These are phyloP conservation scores for Auriculariales sp. DNA, from an alignment of 768 basidiomycete genomes.

Conservation along the genomic window DNA sequence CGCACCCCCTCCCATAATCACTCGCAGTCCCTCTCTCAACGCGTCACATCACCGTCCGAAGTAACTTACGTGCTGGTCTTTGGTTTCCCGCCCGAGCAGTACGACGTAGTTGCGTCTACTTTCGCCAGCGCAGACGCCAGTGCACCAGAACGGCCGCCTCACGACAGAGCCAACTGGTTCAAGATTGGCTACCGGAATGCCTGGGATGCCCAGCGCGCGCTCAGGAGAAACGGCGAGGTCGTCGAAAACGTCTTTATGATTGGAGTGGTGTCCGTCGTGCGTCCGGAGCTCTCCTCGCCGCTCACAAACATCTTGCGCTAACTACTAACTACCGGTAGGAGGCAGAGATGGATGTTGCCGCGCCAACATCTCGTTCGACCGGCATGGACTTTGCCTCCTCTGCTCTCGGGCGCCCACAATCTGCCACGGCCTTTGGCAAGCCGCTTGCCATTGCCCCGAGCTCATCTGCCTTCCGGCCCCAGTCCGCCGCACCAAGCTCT, in stretches of 20 bases:
- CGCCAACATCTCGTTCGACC: no score
- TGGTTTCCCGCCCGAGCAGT: conserved; percentile 77
- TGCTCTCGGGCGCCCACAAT: conserved; percentile 2
- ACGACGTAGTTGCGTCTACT: conserved; percentile 26
- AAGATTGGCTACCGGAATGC: conserved; percentile 57
- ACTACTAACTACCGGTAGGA: not conserved
- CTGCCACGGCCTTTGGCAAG: conserved; percentile 41
- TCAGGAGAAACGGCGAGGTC: conserved; percentile 72
- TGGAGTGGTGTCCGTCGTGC: conserved; percentile 73
- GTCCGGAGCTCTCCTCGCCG: conserved; percentile 20
- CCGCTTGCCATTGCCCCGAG: conserved; percentile 63
- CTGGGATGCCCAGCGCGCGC: conserved; percentile 63
- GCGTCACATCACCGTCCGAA: conserved; percentile 12
- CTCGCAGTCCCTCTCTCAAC: conserved; percentile 21
- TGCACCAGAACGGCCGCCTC: conserved; percentile 43
- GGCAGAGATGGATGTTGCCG: not conserved
- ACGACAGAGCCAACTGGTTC: conserved; percentile 69
- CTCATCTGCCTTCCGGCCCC: conserved; percentile 45
- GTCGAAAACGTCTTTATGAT: conserved; percentile 55
- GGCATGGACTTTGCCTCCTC: no score
- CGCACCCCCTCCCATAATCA: conserved; percentile 11
- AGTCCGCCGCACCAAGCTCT: conserved; percentile 5
- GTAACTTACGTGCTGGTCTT: conserved; percentile 59
- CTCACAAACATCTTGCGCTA: not conserved
- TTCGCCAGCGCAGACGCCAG: conserved; percentile 45